Base-by-base conservation (phyloP, 164 flowering plant species). In the Magnolia officinalis region DNA sequence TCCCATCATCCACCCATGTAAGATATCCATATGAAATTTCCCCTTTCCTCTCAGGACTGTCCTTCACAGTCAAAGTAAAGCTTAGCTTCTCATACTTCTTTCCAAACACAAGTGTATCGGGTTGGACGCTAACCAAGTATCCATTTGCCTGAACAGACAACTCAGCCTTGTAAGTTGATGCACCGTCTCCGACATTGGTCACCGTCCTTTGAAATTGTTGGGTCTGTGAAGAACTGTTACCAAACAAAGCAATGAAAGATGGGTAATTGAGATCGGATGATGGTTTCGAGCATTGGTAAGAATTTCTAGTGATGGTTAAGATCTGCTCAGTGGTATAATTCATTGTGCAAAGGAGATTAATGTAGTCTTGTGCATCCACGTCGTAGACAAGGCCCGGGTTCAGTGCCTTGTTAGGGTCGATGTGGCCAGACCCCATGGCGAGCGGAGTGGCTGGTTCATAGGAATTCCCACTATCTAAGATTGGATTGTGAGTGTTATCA, bases 331-430 rank as follows among this genome's bases (percentile, higher is more conserved):
- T 49, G 1, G 90, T 87, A 80, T 63, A 93, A 68, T 88, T 89
- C 73, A 90, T 16, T 6, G 83, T 86, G 50, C 96, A 90, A 1
- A 91, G 84, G 13, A 91, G 86, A 55, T 74, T 84, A 6, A 88
- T 70, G 50, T 89, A 91, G 65, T 90, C 96, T 37, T 83, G 51
- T 1, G 70, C 19, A 1, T 16, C 72, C 0, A 80, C 80, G 55
- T 91, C 89, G 50, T 91, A 91, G 4, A 93, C 61, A 0, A 91
- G 88, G 0, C 94, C 96, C 0, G 96, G 98, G 78, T 90, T 85
- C 7, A 91, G 20, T 1, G 98, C 98, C 75, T 80, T 85, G 86
- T 87, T 88, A 0, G 93, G 94, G 55, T 88, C 82, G 16, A 93
- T 71, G 7, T 90, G 93, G 9, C 97, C 96, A 0, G 94, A 74